Evolutionary conservation across 306 rosid species (phyloP), one percentile per base, ranked within the genome.

Genomic region (Cyclanthera cordifolia): DNA sequence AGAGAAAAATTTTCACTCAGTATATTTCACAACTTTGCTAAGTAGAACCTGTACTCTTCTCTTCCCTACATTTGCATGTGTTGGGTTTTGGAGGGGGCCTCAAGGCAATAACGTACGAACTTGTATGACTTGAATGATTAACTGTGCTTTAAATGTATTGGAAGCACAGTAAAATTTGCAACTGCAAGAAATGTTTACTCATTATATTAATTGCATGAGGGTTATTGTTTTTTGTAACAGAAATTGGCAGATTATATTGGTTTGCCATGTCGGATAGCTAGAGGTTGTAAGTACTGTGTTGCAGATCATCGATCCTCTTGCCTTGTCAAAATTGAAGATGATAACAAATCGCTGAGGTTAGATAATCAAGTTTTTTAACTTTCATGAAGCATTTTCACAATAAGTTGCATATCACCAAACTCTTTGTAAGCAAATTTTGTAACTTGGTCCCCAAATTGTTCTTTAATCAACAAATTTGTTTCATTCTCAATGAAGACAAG

Each of bases 211-310:
- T 67, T 69, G 53, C 39, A 50, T 60, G 32, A 41, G 71, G 47
- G 25, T 19, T 37, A 46, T 66, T 23, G 53, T 70, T 77, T 64
- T 70, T 27, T 51, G 53, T 66, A 57, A 76, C 90, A 93, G 98
- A 90, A 88, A 80, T 76, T 93, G 84, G 98, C 98, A 53, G 98
- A 93, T 76, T 78, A 86, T 75, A 86, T 93, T 60, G 98, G 98
- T 45, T 82, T 93, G 85, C 98, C 98, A 17, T 93, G 98, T 75
- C 95, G 98, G 72, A 93, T 93, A 60, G 98, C 98, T 63, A 92
- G 82, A 39, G 98, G 96, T 70, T 93, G 98, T 80, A 93, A 78
- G 78, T 93, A 93, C 72, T 93, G 98, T 80, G 95, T 49, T 52
- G 88, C 96, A 30, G 95, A 93, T 85, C 95, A 93, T 79, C 82